Conservation (phyloP, 2,329 filamentous ascomycete species). For the Helminthosporium solani region DNA sequence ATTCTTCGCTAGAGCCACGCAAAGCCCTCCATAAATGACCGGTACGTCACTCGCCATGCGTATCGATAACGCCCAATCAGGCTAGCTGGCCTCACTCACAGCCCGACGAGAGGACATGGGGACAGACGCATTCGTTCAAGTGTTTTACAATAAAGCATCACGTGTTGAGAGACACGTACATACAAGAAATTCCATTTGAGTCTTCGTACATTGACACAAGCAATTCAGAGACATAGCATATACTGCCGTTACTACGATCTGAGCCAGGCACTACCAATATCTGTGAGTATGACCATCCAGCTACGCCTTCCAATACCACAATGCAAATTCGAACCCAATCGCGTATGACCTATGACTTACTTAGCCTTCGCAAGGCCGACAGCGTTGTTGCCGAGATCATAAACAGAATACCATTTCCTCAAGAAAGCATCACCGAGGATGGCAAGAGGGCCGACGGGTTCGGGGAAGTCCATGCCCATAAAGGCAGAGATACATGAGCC, state of each 20-base stretch:
- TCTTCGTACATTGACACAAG: constrained; percentile 9
- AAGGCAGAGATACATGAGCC: constrained; percentile 97
- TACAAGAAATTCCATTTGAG: constrained; percentile 1
- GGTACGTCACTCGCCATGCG: constrained; percentile 6
- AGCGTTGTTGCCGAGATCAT: constrained; percentile 85
- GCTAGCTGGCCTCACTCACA: background rate
- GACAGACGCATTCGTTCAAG: too few relatives aligned
- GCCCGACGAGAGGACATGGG: too few relatives aligned
- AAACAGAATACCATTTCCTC: constrained; percentile 91
- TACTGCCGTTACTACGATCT: constrained; percentile 20
- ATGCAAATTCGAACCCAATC: background rate
- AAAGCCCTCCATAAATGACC: constrained; percentile 1
- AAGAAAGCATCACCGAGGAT: constrained; percentile 87
- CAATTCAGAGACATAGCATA: constrained; percentile 6
- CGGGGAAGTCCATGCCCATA: constrained; percentile 87
- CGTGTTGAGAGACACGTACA: background rate
- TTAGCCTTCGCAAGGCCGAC: constrained; percentile 89
- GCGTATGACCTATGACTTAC: constrained; percentile 39
- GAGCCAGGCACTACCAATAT: constrained; percentile 17
- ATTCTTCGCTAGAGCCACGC: background rate
- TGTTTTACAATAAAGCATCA: background rate
- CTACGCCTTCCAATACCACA: background rate
- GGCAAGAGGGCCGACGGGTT: constrained; percentile 83
- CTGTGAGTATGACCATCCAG: constrained; percentile 4
- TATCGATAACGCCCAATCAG: constrained; percentile 19